Evolutionary conservation across 495 filamentous ascomycete species (phyloP), one percentile per base, ranked within the genome.

Genomic region (Saxispiralis lemnorum): DNA sequence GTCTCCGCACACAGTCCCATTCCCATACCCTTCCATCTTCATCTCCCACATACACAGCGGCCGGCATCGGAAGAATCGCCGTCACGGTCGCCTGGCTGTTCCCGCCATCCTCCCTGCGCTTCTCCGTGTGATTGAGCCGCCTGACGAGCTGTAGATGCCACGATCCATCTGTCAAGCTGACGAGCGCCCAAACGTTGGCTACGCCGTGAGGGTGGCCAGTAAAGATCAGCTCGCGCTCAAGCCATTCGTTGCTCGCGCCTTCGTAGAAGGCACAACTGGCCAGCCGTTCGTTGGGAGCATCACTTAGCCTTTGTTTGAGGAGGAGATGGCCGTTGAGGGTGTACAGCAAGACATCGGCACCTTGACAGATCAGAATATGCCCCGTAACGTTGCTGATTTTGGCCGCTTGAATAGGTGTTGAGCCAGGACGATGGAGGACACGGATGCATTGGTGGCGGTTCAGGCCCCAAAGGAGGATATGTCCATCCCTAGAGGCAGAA

Each of bases 231-330:
- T 81, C 76, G 31, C 80, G 76, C 64, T 92, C 85, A 0, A 93
- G 67, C 81, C 87, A 96, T 65, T 94, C 89, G 51, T 86, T 93
- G 0, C 80, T 79, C 0, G 75, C 69, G 0, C 89, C 89, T 58
- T 97, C 87, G 64, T 95, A 96, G 59, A 92, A 94, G 11, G 86
- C 81, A 51, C 86, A 94, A 13, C 76, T 76, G 31, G 78, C 63
- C 7, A 95, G 72, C 28, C 63, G 83, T 28, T 89, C 85, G 10
- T 62, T 62, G 7, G 75, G 71, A 4, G 43, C 36, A 1, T 75
- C 72, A 43, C 80, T 85, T 2, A 92, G 72, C 21, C 75, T 75
- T 55, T 93, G 81, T 42, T 87, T 77, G 1, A 94, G 66, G 11
- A 96, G 60, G 0, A 86, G 47, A 19, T 80, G 71, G 7, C 89